Evolutionary conservation across 2,329 filamentous ascomycete genomes (phyloP).

Genomic region (Ceratocystiopsis sp.): DNA sequence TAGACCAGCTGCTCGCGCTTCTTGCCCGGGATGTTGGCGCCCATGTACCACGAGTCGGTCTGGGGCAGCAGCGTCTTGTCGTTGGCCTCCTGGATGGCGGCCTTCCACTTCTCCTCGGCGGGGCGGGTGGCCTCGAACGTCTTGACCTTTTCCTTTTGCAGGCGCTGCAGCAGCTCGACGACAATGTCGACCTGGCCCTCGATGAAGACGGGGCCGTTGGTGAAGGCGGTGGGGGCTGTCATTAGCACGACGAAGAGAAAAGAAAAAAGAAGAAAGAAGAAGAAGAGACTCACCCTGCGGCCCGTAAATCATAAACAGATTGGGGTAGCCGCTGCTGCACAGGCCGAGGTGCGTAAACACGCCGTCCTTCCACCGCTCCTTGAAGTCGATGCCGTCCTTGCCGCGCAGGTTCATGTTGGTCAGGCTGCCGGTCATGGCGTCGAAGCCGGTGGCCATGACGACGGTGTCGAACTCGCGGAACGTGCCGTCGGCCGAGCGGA

Average conservation of each 20-base stretch:
- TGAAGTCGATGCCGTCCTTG: constrained; percentile 13
- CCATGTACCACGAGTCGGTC: constrained; percentile 11
- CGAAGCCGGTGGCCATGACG: constrained; percentile 19
- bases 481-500: constrained; percentile 21
- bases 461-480: constrained; percentile 20
- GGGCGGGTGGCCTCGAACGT: constrained; percentile 7
- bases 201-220: constrained; percentile 7
- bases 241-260: no score
- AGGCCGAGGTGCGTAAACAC: constrained; percentile 15
- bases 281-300: constrained; percentile 4
- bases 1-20: constrained; percentile 10
- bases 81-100: constrained; percentile 5
- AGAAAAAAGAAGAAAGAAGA: neutral
- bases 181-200: constrained; percentile 10
- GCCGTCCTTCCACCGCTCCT: constrained; percentile 17
- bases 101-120: constrained; percentile 7
- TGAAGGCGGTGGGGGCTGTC: constrained; percentile 10
- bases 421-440: constrained; percentile 17
- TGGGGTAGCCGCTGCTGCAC: constrained; percentile 7
- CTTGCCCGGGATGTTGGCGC: constrained; percentile 12
- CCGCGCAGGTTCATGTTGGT: constrained; percentile 15
- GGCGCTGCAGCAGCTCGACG: constrained; percentile 3
- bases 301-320: constrained; percentile 8
- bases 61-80: constrained; percentile 8
- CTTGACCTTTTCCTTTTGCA: constrained; percentile 4